Base-by-base conservation (phyloP, 345 rosid genomes). In the Syzygium aqueum region DNA sequence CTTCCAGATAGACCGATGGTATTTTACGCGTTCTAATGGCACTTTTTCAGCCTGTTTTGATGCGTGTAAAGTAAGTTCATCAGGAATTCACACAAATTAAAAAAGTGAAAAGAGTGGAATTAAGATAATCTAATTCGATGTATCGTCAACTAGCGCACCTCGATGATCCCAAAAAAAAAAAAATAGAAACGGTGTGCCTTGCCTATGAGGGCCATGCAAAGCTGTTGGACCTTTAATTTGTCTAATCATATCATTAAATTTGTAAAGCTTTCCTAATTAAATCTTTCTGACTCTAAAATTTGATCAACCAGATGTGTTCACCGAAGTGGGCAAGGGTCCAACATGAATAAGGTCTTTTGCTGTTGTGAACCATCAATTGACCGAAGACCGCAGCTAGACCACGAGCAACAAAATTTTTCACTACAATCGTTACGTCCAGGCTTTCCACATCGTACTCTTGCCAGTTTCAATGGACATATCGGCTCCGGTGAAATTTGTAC, bases 41-140 rank as follows among this genome's bases (percentile, higher is more conserved):
- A 52, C 6, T 14, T 14, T 52, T 52, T 14, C 0, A 2, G 5
- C 53, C 19, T 2, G 0, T 52, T 52, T 2, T 1, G 53, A 52
- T 52, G 53, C 6, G 1, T 52, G 17, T 52, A 52, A 52, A 52
- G 53, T 52, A 14, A 52, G 14, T 17, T 0, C 5, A 52, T 52
- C 1, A 52, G 1, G 1, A 52, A 8, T 22, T 54, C 21, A 54
- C 10, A 53, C 2, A 0, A 54, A 1, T 0, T 21, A 11, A 11
- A 54, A 1, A 54, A 54, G 25, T 54, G 59, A 7, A 54, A 21
- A 54, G 22, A 21, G 59, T 54, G 0, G 8, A 54, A 54, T 21
- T 54, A 3, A 21, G 59, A 21, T 54, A 21, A 0, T 0, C 11
- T 0, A 54, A 54, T 54, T 54, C 4, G 0, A 54, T 22, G 5